Evolutionary conservation across 805 yeast species (phyloP).

Genomic region (Kluyveromyces starmeri): DNA sequence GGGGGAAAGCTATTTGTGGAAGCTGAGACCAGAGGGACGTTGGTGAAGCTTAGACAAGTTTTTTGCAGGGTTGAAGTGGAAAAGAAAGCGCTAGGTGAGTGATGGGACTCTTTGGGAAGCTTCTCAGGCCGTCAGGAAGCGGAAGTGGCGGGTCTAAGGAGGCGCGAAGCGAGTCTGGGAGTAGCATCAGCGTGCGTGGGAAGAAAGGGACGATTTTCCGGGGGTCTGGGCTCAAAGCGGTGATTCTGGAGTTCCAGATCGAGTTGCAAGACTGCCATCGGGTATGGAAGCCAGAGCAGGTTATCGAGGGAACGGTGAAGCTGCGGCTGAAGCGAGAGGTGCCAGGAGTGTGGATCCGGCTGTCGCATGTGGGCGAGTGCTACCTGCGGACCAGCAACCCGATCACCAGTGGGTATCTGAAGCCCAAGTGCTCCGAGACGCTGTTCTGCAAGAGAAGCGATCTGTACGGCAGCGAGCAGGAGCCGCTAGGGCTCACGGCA

Average conservation of each 20-base stretch:
- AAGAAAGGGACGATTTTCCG: constrained; percentile 1
- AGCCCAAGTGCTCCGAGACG: constrained; percentile 41
- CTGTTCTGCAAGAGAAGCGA: constrained; percentile 52
- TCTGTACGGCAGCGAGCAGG: constrained; percentile 42
- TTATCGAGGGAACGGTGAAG: constrained; percentile 54
- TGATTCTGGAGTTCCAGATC: constrained; percentile 55
- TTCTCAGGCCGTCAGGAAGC: too few species aligned
- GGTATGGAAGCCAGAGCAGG: constrained; percentile 73
- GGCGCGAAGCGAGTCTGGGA: too few species aligned
- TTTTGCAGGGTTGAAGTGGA: too few species aligned
- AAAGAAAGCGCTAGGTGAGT: too few species aligned
- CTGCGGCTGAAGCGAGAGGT: constrained; percentile 48
- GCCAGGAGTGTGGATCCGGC: constrained; percentile 38
- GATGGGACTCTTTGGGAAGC: not conserved
- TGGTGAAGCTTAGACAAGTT: too few species aligned
- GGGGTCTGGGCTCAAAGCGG: not conserved
- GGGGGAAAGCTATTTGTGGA: too few species aligned
- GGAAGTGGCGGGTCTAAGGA: too few species aligned
- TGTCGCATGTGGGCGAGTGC: constrained; percentile 49
- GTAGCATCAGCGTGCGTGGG: too few species aligned
- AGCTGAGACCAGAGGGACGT: too few species aligned
- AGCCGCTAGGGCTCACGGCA: constrained; percentile 35
- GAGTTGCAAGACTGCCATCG: constrained; percentile 67
- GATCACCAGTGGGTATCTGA: constrained; percentile 40
- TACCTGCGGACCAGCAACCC: constrained; percentile 20